Base-by-base conservation (phyloP, 1,139 yeast species). In the Yamadazyma conglobata region DNA sequence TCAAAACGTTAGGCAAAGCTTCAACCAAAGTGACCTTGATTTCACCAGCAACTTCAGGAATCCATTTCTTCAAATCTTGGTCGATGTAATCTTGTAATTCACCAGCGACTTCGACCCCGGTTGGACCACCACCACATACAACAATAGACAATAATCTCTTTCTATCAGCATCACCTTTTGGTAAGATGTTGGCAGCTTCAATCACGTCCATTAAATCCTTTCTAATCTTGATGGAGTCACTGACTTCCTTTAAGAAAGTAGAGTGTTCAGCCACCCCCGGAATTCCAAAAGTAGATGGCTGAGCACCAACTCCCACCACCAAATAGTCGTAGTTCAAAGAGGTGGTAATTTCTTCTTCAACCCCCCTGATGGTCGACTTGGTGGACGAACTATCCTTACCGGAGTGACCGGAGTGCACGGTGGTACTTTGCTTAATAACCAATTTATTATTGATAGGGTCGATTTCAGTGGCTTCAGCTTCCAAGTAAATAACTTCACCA, bases 21-120 rank as follows among this genome's bases (percentile, higher is more conserved):
- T 89, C 97, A 40, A 89, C 82, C 39, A 89, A 73, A 28, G 93
- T 77, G 35, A 89, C 89, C 48, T 79, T 73, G 55, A 88, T 75
- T 54, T 89, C 96, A 50, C 70, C 67, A 43, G 88, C 79, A 46
- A 88, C 75, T 50, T 76, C 86, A 28, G 96, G 96, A 66, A 84
- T 79, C 93, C 94, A 86, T 61, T 79, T 83, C 49, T 67, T 68
- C 65, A 89, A 70, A 59, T 89, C 96, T 60, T 87, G 94, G 58
- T 85, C 93, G 44, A 88, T 82, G 61, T 86, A 89, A 61, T 89
- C 97, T 61, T 85, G 94, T 48, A 89, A 65, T 62, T 89, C 96
- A 51, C 95, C 96, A 44, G 96, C 95, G 51, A 85, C 84, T 60
- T 88, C 96, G 40, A 88, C 96, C 63, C 96, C 96, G 32, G 96